Evolutionary conservation across 192 early-diverging fungal species (phyloP).

Genomic region (Phlyctochytrium planicorne): DNA sequence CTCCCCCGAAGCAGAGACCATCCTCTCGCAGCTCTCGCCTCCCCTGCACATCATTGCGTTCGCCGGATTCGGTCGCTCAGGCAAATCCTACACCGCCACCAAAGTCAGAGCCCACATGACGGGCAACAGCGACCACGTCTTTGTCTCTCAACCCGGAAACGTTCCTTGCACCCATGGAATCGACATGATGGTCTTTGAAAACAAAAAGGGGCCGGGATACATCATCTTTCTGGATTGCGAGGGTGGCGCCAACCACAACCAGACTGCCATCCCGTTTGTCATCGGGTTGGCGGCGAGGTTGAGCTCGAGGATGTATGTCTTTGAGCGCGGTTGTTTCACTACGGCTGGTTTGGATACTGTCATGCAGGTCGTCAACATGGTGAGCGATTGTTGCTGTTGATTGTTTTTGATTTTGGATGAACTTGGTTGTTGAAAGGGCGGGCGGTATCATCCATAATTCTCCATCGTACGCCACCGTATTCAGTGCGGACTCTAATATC

Average conservation of each 20-base stretch:
- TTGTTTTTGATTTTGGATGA: neutral
- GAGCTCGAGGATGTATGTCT: conserved; percentile 48
- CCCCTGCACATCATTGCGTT: conserved; percentile 52
- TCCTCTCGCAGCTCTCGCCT: conserved; percentile 40
- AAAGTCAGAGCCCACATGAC: conserved; percentile 31
- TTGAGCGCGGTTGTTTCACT: conserved; percentile 56
- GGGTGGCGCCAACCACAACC: conserved; percentile 55
- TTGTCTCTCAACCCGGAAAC: conserved; percentile 51
- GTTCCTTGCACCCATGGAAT: conserved; percentile 57
- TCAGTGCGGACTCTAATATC: too few species aligned
- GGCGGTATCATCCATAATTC: neutral
- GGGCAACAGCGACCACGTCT: conserved; percentile 39
- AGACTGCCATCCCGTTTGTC: conserved; percentile 54
- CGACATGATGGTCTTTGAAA: conserved; percentile 51
- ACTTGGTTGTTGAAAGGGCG: neutral
- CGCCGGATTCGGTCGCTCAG: conserved; percentile 50
- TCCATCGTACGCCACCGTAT: neutral
- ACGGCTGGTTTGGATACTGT: conserved; percentile 56
- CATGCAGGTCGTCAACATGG: conserved; percentile 60
- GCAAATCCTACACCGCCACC: conserved; percentile 46
- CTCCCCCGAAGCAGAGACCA: conserved; percentile 40
- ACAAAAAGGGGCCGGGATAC: conserved; percentile 41
- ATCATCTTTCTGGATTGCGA: conserved; percentile 55
- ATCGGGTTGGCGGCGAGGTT: conserved; percentile 56
- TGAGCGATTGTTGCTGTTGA: conserved; percentile 9